Base-by-base conservation (phyloP, 106 monocot species). In the Allium sativum region DNA sequence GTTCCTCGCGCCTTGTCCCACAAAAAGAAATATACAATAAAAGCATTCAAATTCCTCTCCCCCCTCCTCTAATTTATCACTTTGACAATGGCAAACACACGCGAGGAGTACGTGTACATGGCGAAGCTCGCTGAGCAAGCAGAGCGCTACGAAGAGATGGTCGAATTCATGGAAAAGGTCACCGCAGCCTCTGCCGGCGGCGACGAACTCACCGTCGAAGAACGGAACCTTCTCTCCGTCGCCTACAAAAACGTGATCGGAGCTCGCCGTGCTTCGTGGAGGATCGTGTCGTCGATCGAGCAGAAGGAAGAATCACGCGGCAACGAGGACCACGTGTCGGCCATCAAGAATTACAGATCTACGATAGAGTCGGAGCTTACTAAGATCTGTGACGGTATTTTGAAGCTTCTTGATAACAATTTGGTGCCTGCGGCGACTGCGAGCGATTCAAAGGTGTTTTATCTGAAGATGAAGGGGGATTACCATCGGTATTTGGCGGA, bases 101-200 rank as follows among this genome's bases (percentile, higher is more conserved):
- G 72, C 48, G 72, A 72, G 7, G 64, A 72, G 57, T 46, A 72
- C 57, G 64, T 72, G 50, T 72, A 72, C 72, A 48, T 72, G 64
- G 72, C 72, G 72, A 72, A 72, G 58, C 72, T 72, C n/a, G 72
- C 72, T 13, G 72, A 72, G 64, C 72, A 72, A 50, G 72, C 72
- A 5, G 64, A 72, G 63, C 64, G 72, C 48, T 72, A 72, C 55
- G 72, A 72, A 55, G 72, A 72, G 56, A 72, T 72, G 72, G 72
- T 72, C 46, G 64, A 64, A 48, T 72, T 72, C 65, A 72, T 63
- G 48, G 72, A 72, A 48, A 72, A 72, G 61, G 72, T 72, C 7
- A 57, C 72, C 3, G 64, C 56, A 5, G 21, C 64, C 17, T 47
- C 58, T 7, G 47, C 56, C 16, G 48, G 47, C 15, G 72, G 61